Percentiles rank a stretch among this genome's conserved stretches.
Conservation (phyloP, 352 stramenopile genomes). For the Phytophthora gonapodyides region DNA sequence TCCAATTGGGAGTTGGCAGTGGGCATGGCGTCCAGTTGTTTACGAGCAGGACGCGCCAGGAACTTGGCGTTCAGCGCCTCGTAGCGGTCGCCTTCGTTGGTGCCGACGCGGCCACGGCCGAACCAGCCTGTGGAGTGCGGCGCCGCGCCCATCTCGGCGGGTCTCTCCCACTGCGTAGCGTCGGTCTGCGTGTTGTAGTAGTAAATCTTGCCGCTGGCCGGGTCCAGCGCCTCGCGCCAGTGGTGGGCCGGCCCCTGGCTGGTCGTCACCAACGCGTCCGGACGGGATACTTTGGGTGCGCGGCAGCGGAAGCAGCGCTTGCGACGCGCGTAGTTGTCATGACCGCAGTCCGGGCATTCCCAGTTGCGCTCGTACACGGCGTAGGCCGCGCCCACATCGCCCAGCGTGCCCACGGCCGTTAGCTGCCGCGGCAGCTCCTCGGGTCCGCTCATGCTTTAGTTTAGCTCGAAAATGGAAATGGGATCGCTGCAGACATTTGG, state of each 20-base stretch:
- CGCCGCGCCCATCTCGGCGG: conserved; percentile 90
- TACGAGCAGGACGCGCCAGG: conserved; percentile 82
- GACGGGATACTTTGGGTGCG: conserved; percentile 65
- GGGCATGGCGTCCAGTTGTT: conserved; percentile 91
- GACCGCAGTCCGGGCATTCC: conserved; percentile 79
- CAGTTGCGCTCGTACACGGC: conserved; percentile 92
- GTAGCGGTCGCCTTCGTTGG: conserved; percentile 72
- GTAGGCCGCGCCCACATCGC: conserved; percentile 85
- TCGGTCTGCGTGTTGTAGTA: conserved; percentile 93
- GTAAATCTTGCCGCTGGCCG: conserved; percentile 91
- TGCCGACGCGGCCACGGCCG: conserved; percentile 86
- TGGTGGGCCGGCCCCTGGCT: conserved; percentile 54
- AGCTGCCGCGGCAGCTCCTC: conserved; percentile 56
- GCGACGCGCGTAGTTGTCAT: conserved; percentile 87
- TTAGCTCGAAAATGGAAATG: too few species aligned
- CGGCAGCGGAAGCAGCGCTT: conserved; percentile 84
- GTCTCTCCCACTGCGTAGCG: conserved; percentile 90
- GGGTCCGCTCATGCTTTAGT: neutral
- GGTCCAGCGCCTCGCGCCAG: conserved; percentile 93
- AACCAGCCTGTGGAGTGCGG: conserved; percentile 93
- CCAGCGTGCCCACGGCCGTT: conserved; percentile 80
- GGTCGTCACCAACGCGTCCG: conserved; percentile 62
- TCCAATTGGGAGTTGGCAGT: conserved; percentile 88
- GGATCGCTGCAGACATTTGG: too few species aligned
- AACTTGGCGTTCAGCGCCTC: conserved; percentile 87